Percentiles rank a stretch among this genome's conserved stretches.
These are phyloP conservation scores for Plasmodium knowlesi DNA, from an alignment of 169 alveolate species.

Conservation along the genomic window DNA sequence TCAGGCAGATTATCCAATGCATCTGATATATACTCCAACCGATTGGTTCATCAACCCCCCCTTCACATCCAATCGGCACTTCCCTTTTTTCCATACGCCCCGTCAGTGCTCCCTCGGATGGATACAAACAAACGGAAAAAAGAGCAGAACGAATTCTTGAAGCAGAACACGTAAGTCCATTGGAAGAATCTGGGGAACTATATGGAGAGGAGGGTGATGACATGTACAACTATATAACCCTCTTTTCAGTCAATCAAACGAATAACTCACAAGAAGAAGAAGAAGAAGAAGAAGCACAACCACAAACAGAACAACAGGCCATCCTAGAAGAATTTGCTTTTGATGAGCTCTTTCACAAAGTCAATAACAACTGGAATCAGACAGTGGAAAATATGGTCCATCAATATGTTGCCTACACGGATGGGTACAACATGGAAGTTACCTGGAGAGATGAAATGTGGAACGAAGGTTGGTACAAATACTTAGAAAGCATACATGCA, in stretches of 20 bases:
- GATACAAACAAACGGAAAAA: neutral
- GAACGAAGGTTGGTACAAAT: conserved; percentile 3
- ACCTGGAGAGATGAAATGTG: conserved; percentile 26
- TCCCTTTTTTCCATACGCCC: neutral
- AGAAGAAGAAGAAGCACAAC: neutral
- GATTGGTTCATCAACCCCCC: neutral
- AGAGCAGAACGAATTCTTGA: neutral
- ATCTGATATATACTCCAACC: neutral
- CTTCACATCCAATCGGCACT: neutral
- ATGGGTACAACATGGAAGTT: neutral
- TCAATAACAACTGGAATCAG: neutral
- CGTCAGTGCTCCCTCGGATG: neutral
- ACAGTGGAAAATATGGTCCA: conserved; percentile 1
- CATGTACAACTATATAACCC: neutral
- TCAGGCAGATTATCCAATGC: no score
- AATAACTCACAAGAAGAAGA: no score
- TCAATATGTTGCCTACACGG: neutral
- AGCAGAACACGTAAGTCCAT: neutral
- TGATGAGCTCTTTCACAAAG: neutral
- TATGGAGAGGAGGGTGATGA: neutral
- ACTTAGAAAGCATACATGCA: conserved; percentile 4
- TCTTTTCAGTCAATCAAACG: neutral
- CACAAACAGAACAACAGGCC: neutral
- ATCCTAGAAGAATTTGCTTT: neutral
- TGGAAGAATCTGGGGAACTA: neutral